A percentile compares a stretch with the other conserved stretches of the same genome.
Conservation (phyloP, 371 early-diverging fungal genomes). For the Haplosporangium sp. region DNA sequence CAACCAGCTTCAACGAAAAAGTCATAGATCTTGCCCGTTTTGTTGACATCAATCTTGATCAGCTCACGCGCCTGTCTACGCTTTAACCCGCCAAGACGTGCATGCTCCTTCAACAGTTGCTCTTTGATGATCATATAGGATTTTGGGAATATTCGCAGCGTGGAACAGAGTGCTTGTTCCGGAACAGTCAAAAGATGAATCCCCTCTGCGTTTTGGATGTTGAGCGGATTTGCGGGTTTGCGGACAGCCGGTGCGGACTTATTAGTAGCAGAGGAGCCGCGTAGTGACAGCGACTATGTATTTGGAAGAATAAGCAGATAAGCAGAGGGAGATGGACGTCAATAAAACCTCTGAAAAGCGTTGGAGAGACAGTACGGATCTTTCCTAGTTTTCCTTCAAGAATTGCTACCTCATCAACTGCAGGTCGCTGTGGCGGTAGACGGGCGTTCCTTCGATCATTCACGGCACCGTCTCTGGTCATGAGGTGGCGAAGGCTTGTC, state of each 20-base stretch:
- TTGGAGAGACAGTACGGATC: not conserved
- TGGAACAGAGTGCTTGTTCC: slow-evolving; percentile 87
- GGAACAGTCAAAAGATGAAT: slow-evolving; percentile 82
- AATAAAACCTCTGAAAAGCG: not conserved
- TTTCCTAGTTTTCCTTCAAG: too few species aligned
- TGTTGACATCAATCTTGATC: slow-evolving; percentile 91
- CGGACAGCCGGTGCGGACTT: slow-evolving; percentile 35
- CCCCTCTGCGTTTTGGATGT: slow-evolving; percentile 86
- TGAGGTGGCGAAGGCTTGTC: slow-evolving; percentile 37
- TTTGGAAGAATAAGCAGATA: not conserved
- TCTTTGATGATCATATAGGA: slow-evolving; percentile 93
- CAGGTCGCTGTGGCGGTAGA: slow-evolving; percentile 35
- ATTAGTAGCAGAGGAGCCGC: slow-evolving; percentile 23
- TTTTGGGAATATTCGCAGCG: slow-evolving; percentile 83
- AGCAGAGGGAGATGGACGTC: not conserved
- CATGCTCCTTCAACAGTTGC: slow-evolving; percentile 85
- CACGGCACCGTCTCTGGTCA: slow-evolving; percentile 27
- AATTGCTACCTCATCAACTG: slow-evolving; percentile 44
- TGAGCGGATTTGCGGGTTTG: slow-evolving; percentile 72
- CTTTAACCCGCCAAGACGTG: slow-evolving; percentile 76
- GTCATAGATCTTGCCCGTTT: slow-evolving; percentile 86
- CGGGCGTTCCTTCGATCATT: slow-evolving; percentile 47
- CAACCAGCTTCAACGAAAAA: slow-evolving; percentile 93
- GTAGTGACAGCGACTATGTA: slow-evolving; percentile 29
- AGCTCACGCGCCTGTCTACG: slow-evolving; percentile 81